phyloP scores from a whole-genome alignment of 495 filamentous ascomycete species.

The Hypomontagnella monticulosa region DNA sequence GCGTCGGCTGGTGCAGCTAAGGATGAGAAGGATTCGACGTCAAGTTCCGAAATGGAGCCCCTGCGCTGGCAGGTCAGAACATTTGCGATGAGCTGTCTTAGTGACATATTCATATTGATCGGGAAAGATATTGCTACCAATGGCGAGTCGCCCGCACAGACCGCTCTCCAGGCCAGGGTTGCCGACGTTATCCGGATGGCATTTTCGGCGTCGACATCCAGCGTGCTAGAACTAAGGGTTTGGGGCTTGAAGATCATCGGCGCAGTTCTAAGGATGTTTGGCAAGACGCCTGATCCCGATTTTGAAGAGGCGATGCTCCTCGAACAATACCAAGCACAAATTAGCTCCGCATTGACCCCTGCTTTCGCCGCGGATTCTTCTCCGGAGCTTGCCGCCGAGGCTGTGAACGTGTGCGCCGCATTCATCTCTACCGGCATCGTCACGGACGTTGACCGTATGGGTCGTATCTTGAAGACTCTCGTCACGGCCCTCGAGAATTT shows the following conservation, averaged over 20 bases:
- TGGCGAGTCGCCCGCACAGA: constrained; percentile 73
- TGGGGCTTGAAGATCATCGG: constrained; percentile 93
- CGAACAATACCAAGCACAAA: constrained; percentile 98
- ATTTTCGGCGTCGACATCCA: constrained; percentile 95
- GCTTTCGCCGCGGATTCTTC: constrained; percentile 97
- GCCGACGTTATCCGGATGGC: constrained; percentile 97
- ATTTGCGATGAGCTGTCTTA: constrained; percentile 92
- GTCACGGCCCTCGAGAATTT: constrained; percentile 94
- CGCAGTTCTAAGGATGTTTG: constrained; percentile 93
- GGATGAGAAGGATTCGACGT: constrained; percentile 68
- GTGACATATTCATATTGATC: constrained; percentile 79
- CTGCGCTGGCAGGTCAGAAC: constrained; percentile 95
- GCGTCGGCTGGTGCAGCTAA: constrained; percentile 70
- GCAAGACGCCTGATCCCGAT: constrained; percentile 93
- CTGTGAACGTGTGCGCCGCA: constrained; percentile 95
- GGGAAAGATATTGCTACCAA: constrained; percentile 77
- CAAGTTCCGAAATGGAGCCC: constrained; percentile 80
- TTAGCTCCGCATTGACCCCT: constrained; percentile 93
- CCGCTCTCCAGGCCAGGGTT: constrained; percentile 81
- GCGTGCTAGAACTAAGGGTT: constrained; percentile 86
- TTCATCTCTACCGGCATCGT: constrained; percentile 98
- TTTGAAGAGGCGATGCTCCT: constrained; percentile 94
- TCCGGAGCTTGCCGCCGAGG: constrained; percentile 91
- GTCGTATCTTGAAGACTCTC: constrained; percentile 90
- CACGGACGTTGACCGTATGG: constrained; percentile 97